Base-by-base conservation (phyloP, 306 rosid genomes). In the Cicer judaicum region DNA sequence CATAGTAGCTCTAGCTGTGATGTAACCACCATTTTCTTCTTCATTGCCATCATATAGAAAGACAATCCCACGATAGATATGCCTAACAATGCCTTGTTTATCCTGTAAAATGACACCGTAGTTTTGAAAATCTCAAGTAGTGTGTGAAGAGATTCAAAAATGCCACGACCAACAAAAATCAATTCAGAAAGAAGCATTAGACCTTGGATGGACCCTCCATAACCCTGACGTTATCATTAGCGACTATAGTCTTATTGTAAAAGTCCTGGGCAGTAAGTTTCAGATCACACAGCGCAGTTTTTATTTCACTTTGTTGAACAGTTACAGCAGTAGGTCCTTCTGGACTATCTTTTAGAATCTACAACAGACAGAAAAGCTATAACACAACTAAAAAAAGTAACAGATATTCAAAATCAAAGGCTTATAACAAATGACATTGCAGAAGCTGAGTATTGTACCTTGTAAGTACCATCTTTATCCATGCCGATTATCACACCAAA, bases 401-500 rank as follows among this genome's bases (percentile, higher is more conserved):
- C 46, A 62, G 44, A 60, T 41, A 11, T 38, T 66, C 42, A 71
- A 80, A 44, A 50, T 24, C 50, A 10, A 29, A 78, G 10, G 73
- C 70, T 38, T 24, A 24, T 44, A 46, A 54, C 66, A 36, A 46
- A 75, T 40, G 64, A 49, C 61, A 79, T 4, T 47, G 78, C 73
- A 49, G 36, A 15, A 48, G 80, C 56, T 41, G 76, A 69, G 78
- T 18, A 24, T 41, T 41, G 29, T 87, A 94, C 99, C 99, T 84
- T 95, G 88, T 86, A 95, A 68, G 70, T 82, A 78, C 88, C 91
- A 82, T 86, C 98, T 75, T 92, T 95, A 84, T 90, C 99, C 77
- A 72, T 74, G 80, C 97, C 86, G 77, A 90, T 47, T 43, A 95
- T 88, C 52, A 95, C 76, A 72, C 99, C 99, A 75, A 92, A 95